Evolutionary conservation across 768 basidiomycete species (phyloP).

Genomic region (Leucogyrophana mollusca): DNA sequence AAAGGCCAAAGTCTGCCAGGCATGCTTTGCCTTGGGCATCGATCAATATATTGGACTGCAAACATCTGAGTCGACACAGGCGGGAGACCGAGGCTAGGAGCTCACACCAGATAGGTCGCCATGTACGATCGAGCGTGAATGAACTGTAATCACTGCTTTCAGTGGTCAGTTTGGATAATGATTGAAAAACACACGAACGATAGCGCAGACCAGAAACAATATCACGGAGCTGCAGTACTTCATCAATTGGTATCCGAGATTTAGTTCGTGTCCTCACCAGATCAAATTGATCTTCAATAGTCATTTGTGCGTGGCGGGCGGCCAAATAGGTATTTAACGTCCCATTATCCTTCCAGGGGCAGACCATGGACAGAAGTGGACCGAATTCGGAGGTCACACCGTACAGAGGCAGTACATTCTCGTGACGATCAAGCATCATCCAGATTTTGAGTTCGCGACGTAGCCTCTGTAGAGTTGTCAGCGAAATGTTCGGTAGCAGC

Average conservation of each 20-base stretch:
- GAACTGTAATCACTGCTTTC: no score
- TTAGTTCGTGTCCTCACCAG: not conserved
- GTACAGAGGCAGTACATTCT: constrained; percentile 30
- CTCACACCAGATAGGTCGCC: constrained; percentile 8
- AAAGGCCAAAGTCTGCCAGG: constrained; percentile 47
- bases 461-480: no score
- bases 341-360: constrained; percentile 30
- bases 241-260: not conserved
- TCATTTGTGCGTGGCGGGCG: not conserved
- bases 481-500: no score
- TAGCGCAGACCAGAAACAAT: constrained; percentile 5
- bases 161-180: no score
- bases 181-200: constrained; percentile 2
- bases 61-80: no score
- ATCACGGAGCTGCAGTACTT: not conserved
- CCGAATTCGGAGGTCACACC: constrained; percentile 30
- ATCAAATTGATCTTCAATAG: constrained; percentile 5
- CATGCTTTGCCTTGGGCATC: constrained; percentile 35
- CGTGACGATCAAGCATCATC: constrained; percentile 13
- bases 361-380: constrained; percentile 27
- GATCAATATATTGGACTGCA: constrained; percentile 45
- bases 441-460: constrained; percentile 26
- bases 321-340: constrained; percentile 21
- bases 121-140: not conserved
- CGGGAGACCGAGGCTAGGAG: not conserved